Conservation (phyloP, 2,329 filamentous ascomycete species). For the Plenodomus lindquistii region DNA sequence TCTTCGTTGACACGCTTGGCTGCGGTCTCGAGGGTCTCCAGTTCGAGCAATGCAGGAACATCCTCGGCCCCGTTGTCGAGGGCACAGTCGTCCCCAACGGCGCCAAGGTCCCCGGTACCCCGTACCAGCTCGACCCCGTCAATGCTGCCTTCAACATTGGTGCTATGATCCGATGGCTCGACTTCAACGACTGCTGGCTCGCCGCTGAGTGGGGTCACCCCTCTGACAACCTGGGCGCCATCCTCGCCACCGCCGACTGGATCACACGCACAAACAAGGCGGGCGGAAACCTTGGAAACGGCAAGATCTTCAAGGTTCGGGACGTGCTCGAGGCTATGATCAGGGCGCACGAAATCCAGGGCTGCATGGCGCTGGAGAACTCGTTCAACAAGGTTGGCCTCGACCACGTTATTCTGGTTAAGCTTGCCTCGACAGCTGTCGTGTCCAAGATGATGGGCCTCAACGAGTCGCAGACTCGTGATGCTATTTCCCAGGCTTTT, state of each 20-base stretch:
- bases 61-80: slow-evolving; percentile 87
- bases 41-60: slow-evolving; percentile 94
- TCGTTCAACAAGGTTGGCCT: slow-evolving; percentile 98
- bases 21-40: slow-evolving; percentile 94
- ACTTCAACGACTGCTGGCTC: slow-evolving; percentile 99
- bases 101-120: slow-evolving; percentile 85
- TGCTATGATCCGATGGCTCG: slow-evolving; percentile 97
- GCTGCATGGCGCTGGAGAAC: slow-evolving; percentile 94
- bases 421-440: slow-evolving; percentile 92
- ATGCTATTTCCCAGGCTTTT: slow-evolving; percentile 96
- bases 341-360: slow-evolving; percentile 99
- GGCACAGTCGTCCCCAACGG: slow-evolving; percentile 92
- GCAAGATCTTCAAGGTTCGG: slow-evolving; percentile 82
- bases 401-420: slow-evolving; percentile 97
- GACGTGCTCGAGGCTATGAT: slow-evolving; percentile 97
- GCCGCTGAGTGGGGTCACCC: slow-evolving; percentile 99
- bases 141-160: slow-evolving; percentile 99
- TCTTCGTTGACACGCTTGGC: slow-evolving; percentile 94
- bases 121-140: slow-evolving; percentile 92
- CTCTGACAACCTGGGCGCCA: slow-evolving; percentile 96
- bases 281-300: slow-evolving; percentile 70
- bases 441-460: slow-evolving; percentile 95
- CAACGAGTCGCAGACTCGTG: slow-evolving; percentile 85
- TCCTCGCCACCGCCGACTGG: slow-evolving; percentile 96
- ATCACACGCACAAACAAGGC: slow-evolving; percentile 91